A percentile compares a stretch with the other conserved stretches of the same genome.
These are phyloP conservation scores for Ichthyophthirius multifiliis DNA, from an alignment of 169 alveolate genomes.

Conservation along the genomic window DNA sequence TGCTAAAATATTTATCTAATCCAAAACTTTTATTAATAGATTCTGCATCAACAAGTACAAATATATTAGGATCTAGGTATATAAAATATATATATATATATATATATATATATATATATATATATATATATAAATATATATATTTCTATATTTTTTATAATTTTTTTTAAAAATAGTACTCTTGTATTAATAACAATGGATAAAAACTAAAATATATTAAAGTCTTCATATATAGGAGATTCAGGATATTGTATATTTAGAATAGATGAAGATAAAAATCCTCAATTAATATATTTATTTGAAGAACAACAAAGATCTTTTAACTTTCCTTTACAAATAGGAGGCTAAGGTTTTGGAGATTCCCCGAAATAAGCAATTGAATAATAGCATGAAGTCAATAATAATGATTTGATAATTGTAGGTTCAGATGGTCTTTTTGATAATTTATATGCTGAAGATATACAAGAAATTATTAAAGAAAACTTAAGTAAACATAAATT, in stretches of 20 bases:
- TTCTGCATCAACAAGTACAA: not conserved
- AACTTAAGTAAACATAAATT: slow-evolving; percentile 8
- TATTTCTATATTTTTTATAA: not conserved
- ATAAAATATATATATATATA: too few relatives aligned
- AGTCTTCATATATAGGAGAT: slow-evolving; percentile 66
- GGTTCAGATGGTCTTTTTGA: slow-evolving; percentile 80
- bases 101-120: too few relatives aligned
- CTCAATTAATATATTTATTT: slow-evolving; percentile 12
- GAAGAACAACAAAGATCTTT: slow-evolving; percentile 64
- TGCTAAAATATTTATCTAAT: not conserved
- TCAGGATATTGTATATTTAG: slow-evolving; percentile 63
- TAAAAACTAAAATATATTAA: not conserved
- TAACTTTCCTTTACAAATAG: slow-evolving; percentile 70
- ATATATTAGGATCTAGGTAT: not conserved
- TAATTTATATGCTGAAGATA: slow-evolving; percentile 52
- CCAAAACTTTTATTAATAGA: not conserved
- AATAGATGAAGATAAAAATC: slow-evolving; percentile 29
- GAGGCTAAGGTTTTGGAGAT: slow-evolving; percentile 60
- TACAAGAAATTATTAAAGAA: slow-evolving; percentile 20
- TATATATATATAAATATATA: too few relatives aligned
- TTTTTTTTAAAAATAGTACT: slow-evolving; percentile 24
- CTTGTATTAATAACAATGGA: slow-evolving; percentile 12
- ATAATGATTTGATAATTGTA: slow-evolving; percentile 60
- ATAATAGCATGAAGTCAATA: slow-evolving; percentile 44
- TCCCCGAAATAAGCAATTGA: slow-evolving; percentile 19